These are phyloP conservation scores for Galerina marginata DNA, from an alignment of 768 basidiomycete species.

Conservation along the genomic window DNA sequence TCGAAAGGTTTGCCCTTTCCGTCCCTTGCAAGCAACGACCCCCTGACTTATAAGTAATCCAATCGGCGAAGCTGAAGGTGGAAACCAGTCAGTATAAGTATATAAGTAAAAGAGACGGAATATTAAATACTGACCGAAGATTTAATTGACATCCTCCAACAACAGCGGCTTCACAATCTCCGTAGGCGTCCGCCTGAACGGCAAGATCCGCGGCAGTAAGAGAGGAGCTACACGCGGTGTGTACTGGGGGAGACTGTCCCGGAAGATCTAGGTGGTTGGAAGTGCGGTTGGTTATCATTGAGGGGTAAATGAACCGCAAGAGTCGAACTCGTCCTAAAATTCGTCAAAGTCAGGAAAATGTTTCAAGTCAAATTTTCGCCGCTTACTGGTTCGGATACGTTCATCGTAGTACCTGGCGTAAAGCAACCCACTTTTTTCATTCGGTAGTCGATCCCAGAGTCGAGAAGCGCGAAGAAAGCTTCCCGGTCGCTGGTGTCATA, in stretches of 20 bases:
- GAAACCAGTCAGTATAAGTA: not conserved
- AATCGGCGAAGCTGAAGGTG: slow-evolving; percentile 36
- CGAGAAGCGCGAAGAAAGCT: slow-evolving; percentile 47
- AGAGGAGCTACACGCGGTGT: slow-evolving; percentile 58
- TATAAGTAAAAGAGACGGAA: not conserved
- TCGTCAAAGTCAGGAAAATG: not conserved
- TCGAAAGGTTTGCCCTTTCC: slow-evolving; percentile 53
- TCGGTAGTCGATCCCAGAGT: slow-evolving; percentile 54
- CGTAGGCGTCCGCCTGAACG: slow-evolving; percentile 44
- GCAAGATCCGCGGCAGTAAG: slow-evolving; percentile 53
- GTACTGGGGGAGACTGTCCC: slow-evolving; percentile 54
- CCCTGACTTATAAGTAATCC: slow-evolving; percentile 42
- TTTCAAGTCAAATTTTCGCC: not conserved
- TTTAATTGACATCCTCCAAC: slow-evolving; percentile 52
- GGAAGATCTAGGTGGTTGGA: slow-evolving; percentile 45
- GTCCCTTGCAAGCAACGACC: slow-evolving; percentile 42
- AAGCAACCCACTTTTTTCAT: slow-evolving; percentile 47
- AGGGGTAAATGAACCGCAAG: slow-evolving; percentile 38
- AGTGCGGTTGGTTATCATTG: slow-evolving; percentile 45
- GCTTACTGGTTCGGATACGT: slow-evolving; percentile 34
- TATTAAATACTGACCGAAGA: slow-evolving; percentile 33
- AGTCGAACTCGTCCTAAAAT: slow-evolving; percentile 39
- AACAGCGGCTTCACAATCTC: slow-evolving; percentile 54
- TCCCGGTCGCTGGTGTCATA: slow-evolving; percentile 40
- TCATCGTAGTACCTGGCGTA: slow-evolving; percentile 36